phyloP scores from a whole-genome alignment of 208 protist species.

The Trypanosoma congolense region DNA sequence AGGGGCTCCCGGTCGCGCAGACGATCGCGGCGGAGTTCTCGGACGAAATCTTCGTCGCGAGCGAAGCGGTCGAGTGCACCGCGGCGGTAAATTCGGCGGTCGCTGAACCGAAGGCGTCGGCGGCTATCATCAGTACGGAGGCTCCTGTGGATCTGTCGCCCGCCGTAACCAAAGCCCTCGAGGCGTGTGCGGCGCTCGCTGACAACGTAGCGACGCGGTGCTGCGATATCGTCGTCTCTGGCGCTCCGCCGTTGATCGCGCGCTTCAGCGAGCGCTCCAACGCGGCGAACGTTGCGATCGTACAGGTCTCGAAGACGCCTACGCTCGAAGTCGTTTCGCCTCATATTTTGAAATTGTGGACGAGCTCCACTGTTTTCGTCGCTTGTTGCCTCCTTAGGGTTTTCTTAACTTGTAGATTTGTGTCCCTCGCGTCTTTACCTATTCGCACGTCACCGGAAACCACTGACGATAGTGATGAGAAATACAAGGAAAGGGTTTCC shows the following conservation, averaged over 20 bases:
- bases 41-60: slow-evolving; percentile 68
- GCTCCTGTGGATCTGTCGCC: slow-evolving; percentile 47
- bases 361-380: too few relatives aligned
- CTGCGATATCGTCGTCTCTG: slow-evolving; percentile 36
- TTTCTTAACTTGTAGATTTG: too few relatives aligned
- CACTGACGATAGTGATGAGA: too few relatives aligned
- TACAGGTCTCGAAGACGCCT: slow-evolving; percentile 76
- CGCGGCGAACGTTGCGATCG: slow-evolving; percentile 72
- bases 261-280: slow-evolving; percentile 64
- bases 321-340: slow-evolving; percentile 67
- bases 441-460: too few relatives aligned
- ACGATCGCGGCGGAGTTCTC: slow-evolving; percentile 27
- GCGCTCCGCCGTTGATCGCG: slow-evolving; percentile 52
- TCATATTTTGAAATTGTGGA: slow-evolving; percentile 32
- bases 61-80: slow-evolving; percentile 64
- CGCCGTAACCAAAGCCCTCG: slow-evolving; percentile 81
- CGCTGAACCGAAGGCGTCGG: slow-evolving; percentile 46
- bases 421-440: too few relatives aligned
- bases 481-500: too few relatives aligned
- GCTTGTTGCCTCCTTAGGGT: too few relatives aligned
- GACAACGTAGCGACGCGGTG: slow-evolving; percentile 75
- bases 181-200: slow-evolving; percentile 62
- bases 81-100: slow-evolving; percentile 56
- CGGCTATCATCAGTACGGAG: slow-evolving; percentile 9
- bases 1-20: slow-evolving; percentile 4